phyloP scores from a whole-genome alignment of 345 rosid species.

The Salix suchowensis region DNA sequence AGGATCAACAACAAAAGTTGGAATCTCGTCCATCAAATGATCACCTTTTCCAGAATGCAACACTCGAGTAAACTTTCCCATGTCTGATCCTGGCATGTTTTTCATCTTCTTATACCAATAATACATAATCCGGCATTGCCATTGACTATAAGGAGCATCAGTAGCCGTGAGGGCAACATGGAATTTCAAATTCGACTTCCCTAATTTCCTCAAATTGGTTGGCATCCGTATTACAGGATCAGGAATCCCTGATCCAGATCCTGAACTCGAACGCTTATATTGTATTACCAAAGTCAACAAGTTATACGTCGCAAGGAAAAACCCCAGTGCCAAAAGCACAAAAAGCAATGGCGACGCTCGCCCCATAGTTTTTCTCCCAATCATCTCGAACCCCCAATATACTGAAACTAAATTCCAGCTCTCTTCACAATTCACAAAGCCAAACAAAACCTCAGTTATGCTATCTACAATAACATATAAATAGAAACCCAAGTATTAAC shows the following conservation, averaged over 20 bases:
- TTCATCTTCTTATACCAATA: constrained; percentile 86
- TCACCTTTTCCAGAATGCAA: constrained; percentile 87
- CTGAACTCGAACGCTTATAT: constrained; percentile 24
- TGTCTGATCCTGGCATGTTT: constrained; percentile 75
- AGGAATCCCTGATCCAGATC: constrained; percentile 28
- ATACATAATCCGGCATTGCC: constrained; percentile 97
- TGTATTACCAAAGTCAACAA: constrained; percentile 45
- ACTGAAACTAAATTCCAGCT: not conserved
- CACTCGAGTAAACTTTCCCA: constrained; percentile 92
- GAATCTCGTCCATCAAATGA: constrained; percentile 89
- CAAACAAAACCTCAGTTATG: constrained; percentile 6
- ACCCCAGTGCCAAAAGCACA: constrained; percentile 57
- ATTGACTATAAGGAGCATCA: constrained; percentile 75
- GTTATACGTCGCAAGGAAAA: constrained; percentile 75
- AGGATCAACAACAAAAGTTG: constrained; percentile 84
- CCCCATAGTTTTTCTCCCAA: constrained; percentile 45
- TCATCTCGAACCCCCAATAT: constrained; percentile 19
- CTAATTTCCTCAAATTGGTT: constrained; percentile 32
- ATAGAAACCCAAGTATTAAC: not conserved
- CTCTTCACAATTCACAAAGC: constrained; percentile 10
- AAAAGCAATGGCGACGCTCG: constrained; percentile 56
- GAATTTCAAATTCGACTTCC: constrained; percentile 38
- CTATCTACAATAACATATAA: constrained; percentile 10
- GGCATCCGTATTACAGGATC: constrained; percentile 82
- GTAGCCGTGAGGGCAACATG: constrained; percentile 94